These are phyloP conservation scores for Kurtzmaniella natalensis DNA, from an alignment of 1,139 yeast genomes.

Conservation along the genomic window DNA sequence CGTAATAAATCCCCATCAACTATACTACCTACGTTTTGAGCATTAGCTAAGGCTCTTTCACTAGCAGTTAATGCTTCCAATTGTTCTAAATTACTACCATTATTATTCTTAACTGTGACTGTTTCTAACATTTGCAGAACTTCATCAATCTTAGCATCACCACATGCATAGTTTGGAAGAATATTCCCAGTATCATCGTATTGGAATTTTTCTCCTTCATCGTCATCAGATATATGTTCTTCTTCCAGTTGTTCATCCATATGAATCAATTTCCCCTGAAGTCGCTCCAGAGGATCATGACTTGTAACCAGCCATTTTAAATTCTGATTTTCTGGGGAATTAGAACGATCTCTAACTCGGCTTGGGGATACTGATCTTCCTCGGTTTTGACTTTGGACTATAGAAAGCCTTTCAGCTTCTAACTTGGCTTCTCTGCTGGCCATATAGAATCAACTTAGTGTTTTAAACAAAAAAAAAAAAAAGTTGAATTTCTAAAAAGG, in stretches of 20 bases:
- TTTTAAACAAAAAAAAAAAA: too few species aligned
- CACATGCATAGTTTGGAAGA: conserved; percentile 56
- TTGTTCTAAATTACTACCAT: background rate
- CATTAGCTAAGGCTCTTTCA: conserved; percentile 59
- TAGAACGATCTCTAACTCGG: conserved; percentile 28
- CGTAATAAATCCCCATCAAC: conserved; percentile 42
- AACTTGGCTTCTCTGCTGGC: conserved; percentile 36
- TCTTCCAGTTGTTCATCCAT: conserved; percentile 53
- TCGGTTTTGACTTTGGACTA: conserved; percentile 26
- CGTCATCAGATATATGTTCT: conserved; percentile 64
- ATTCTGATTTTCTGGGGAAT: conserved; percentile 38
- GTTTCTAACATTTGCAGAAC: conserved; percentile 42
- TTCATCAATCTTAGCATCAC: conserved; percentile 42
- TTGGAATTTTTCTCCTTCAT: conserved; percentile 50
- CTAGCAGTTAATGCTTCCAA: conserved; percentile 57
- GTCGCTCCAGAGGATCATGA: conserved; percentile 59
- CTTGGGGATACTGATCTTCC: conserved; percentile 40
- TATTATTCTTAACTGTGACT: conserved; percentile 37
- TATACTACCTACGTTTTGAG: conserved; percentile 45
- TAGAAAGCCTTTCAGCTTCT: conserved; percentile 43
- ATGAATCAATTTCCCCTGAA: conserved; percentile 20
- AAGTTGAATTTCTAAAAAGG: background rate
- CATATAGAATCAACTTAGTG: conserved; percentile 16
- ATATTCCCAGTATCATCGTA: conserved; percentile 60
- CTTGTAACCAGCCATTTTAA: conserved; percentile 47